phyloP scores from a whole-genome alignment of 805 yeast genomes.

The Jamesozyma jinghongensis region DNA sequence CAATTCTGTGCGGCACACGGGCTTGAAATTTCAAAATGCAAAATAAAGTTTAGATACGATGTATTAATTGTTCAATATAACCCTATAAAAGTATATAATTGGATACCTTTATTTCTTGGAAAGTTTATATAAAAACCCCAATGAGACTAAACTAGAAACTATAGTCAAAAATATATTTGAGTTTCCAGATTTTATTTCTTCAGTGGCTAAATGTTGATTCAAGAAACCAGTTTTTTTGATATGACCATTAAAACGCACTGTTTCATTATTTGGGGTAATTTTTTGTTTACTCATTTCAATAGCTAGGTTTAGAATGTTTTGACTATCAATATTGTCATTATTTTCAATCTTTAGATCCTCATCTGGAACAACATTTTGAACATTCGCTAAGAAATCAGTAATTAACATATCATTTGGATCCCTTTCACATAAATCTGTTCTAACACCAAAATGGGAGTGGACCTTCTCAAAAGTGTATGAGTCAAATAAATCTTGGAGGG shows the following conservation, averaged over 20 bases:
- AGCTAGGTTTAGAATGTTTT: constrained; percentile 6
- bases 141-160: neutral
- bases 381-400: constrained; percentile 92
- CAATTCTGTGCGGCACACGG: no score
- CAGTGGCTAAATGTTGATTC: neutral
- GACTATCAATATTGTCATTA: neutral
- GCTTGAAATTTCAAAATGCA: no score
- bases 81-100: neutral
- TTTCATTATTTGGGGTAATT: neutral
- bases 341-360: constrained; percentile 35
- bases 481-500: constrained; percentile 77
- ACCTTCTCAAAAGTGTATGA: constrained; percentile 77
- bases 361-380: constrained; percentile 69
- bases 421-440: constrained; percentile 67
- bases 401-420: constrained; percentile 54
- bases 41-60: no score
- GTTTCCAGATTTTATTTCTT: neutral
- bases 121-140: neutral
- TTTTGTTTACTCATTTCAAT: constrained; percentile 1
- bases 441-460: constrained; percentile 89
- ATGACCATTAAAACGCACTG: neutral
- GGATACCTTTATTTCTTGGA: neutral
- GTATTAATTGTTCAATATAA: no score
- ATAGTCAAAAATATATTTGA: neutral
- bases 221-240: neutral